Evolutionary conservation across 192 early-diverging fungal genomes (phyloP).

Genomic region (Chytriomyces confervae): DNA sequence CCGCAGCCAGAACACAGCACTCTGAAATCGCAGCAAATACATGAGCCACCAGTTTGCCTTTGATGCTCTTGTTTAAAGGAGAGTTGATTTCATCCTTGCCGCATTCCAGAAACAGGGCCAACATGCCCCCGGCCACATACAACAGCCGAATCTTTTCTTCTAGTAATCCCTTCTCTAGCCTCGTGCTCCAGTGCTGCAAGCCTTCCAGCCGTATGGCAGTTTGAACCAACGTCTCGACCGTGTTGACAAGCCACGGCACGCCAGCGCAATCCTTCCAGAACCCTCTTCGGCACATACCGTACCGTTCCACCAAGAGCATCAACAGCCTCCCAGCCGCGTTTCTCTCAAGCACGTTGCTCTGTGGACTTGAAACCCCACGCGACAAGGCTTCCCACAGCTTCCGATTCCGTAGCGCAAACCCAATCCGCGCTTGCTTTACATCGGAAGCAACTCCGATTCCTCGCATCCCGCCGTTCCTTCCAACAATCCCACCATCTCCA

Average conservation of each 20-base stretch:
- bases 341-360: slow-evolving; percentile 6
- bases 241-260: neutral
- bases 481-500: neutral
- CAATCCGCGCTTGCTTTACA: neutral
- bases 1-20: neutral
- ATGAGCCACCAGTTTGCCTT: neutral
- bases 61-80: neutral
- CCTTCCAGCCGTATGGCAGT: neutral
- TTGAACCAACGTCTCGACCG: neutral
- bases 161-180: neutral
- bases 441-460: neutral
- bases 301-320: neutral
- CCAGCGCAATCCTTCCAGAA: neutral
- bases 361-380: neutral
- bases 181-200: neutral
- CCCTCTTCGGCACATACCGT: neutral
- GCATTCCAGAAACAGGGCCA: slow-evolving; percentile 7
- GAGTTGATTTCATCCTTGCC: neutral
- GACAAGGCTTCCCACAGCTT: neutral
- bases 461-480: neutral
- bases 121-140: slow-evolving; percentile 6
- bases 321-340: neutral
- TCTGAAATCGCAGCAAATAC: neutral
- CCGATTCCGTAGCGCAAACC: neutral
- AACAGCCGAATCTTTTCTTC: slow-evolving; percentile 22